phyloP scores from a whole-genome alignment of 495 filamentous ascomycete genomes.

The Polyplosphaeria fusca region DNA sequence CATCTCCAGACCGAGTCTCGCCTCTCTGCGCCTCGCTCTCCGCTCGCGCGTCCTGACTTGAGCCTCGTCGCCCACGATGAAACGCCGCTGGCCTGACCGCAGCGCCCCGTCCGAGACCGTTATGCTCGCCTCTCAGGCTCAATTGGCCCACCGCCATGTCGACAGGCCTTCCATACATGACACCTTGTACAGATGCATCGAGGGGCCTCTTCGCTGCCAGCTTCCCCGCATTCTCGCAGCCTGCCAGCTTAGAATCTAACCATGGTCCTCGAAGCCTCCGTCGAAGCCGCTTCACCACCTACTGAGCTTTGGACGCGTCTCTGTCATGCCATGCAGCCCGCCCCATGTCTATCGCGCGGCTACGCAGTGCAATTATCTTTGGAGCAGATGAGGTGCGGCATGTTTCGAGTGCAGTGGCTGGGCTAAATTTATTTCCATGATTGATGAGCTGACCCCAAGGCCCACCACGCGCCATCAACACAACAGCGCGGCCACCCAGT shows the following conservation, averaged over 20 bases:
- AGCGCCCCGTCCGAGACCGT: constrained; percentile 8
- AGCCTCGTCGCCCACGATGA: constrained; percentile 11
- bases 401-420: constrained; percentile 10
- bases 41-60: not conserved
- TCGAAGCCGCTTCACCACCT: no score
- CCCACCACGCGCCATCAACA: not conserved
- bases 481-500: not conserved
- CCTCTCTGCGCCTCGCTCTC: constrained; percentile 1
- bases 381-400: constrained; percentile 12
- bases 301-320: no score
- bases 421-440: constrained; percentile 19
- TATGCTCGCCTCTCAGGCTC: not conserved
- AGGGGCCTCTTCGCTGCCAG: not conserved
- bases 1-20: not conserved
- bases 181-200: constrained; percentile 5
- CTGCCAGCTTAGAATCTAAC: no score
- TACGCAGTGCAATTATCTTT: not conserved
- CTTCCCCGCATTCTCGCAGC: constrained; percentile 27
- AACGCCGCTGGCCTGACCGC: constrained; percentile 2
- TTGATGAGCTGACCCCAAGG: constrained; percentile 2
- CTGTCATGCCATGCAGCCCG: not conserved
- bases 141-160: not conserved
- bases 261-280: no score
- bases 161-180: not conserved
- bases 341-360: not conserved